A percentile compares a stretch with the other conserved stretches of the same genome.
Conservation (phyloP, 2,329 filamentous ascomycete species). For the Xylogone sp. region DNA sequence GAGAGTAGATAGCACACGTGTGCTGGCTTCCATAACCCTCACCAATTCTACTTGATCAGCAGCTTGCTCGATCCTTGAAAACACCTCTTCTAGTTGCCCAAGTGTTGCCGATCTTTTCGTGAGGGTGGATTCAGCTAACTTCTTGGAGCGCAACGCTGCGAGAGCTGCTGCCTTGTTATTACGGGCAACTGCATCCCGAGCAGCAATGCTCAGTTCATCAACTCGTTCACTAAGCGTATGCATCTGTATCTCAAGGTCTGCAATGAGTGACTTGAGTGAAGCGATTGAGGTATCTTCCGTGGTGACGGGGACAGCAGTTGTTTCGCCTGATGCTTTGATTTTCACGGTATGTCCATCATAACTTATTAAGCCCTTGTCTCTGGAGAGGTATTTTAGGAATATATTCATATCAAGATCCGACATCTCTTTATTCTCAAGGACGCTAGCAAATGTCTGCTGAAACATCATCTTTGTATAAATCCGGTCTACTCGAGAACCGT, state of each 20-base stretch:
- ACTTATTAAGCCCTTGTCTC: constrained; percentile 58
- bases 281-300: constrained; percentile 79
- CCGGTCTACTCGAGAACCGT: constrained; percentile 56
- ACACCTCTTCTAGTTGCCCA: constrained; percentile 77
- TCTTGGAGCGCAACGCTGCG: constrained; percentile 77
- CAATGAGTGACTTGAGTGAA: constrained; percentile 74
- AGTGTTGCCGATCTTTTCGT: constrained; percentile 69
- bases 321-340: constrained; percentile 56
- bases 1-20: constrained; percentile 66
- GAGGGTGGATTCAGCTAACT: constrained; percentile 72
- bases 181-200: constrained; percentile 64
- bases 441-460: constrained; percentile 49
- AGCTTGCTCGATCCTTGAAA: constrained; percentile 80
- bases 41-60: constrained; percentile 81
- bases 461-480: constrained; percentile 67
- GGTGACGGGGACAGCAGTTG: constrained; percentile 50
- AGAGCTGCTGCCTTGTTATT: constrained; percentile 75
- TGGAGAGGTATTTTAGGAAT: constrained; percentile 63
- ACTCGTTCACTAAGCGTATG: constrained; percentile 63
- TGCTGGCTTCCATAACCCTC: constrained; percentile 75
- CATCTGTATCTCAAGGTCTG: constrained; percentile 71
- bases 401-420: constrained; percentile 65
- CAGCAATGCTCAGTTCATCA: constrained; percentile 58
- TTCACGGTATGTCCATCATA: constrained; percentile 70
- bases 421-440: constrained; percentile 48